Base-by-base conservation (phyloP, 2,329 filamentous ascomycete genomes). In the Fusarium lyarnte region DNA sequence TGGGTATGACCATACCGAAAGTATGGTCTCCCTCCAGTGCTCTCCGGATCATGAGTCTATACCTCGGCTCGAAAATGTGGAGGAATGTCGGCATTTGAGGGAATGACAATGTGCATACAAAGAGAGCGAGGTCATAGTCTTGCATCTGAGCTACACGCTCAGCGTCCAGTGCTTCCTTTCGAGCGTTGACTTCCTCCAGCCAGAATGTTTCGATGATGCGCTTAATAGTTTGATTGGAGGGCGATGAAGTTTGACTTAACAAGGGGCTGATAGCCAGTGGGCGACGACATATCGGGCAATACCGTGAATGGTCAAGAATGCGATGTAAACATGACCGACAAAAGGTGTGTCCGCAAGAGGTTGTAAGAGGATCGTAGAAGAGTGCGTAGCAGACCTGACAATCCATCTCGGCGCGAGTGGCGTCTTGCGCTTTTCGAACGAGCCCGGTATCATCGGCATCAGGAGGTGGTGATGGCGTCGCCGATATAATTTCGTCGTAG, bases 31-130 rank as follows among this genome's bases (percentile, higher is more conserved):
- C 90, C 70, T 94, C 92, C 58, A 97, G 84, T 0, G 90, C 92
- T 39, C 94, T 89, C 51, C 92, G 88, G 41, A 97, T 92, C 94
- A 97, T 96, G n/a, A 96, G 85, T 12, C 94, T 90, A 79, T 97
- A 97, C 11, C 93, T 88, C n/a, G 93, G 93, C 79, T 97, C 95
- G 78, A 97, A 97, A n/a, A 98, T 89, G 76, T 97, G 93, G 6
- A 97, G 84, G 74, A 96, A 96, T 0, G 93, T 95, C 1, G 92
- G 94, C 89, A 95, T 94, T 4, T 87, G 86, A 2, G 95, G 95
- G 74, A 96, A 95, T 0, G 93, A 89, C 13, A 97, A 82, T 0
- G 94, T 94, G 81, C 93, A 96, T 36, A 97, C 88, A 74, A 97
- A 97, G 0, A 97, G 84, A 0, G 93, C 89, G 8, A 91, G 87